Evolutionary conservation across 495 filamentous ascomycete genomes (phyloP), one percentile per base, ranked within the genome.

Genomic region (Daldinia bambusicola): DNA sequence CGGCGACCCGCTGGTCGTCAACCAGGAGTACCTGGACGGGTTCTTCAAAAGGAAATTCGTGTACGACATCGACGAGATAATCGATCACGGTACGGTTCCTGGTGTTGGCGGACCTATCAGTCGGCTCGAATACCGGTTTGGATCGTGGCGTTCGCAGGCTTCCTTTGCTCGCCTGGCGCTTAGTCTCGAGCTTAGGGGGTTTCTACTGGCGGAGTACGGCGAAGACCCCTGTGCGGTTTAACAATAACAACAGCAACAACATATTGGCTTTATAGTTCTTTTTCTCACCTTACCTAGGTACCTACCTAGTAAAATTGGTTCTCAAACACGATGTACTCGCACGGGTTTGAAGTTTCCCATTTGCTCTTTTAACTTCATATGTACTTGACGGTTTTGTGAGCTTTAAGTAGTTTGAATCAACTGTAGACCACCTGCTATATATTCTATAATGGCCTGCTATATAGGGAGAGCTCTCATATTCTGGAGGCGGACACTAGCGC

Each of bases 121-220:
- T 16, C 61, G 70, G 6, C 6, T 66, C 0, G 81, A 83, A 68
- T 79, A 77, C 45, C 76, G 77, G 0, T 83, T 82, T 38, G 81
- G 81, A 3, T 81, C 78, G 0, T 81, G 75, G 18, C 77, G 80
- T 1, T 77, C 75, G 34, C 80, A 83, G 66, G 72, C 80, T 0
- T 69, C 77, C 37, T 77, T 75, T 1, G 80, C 77, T 0, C 56
- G 74, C 1, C 76, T 79, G 71, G 71, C 80, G 0, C 58, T 83
- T 0, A 50, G 62, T 6, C 52, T 74, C 34, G 80, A 82, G 71
- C 51, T 69, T 4, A 16, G 18, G 1, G 70, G 70, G 20, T 48
- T 63, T 20, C 7, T 63, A 4, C 5, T 58, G 0, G 31, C 38
- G 0, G 43, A 58, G 2, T 73, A 66, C 22, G 70, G 66, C 5